Base-by-base conservation (phyloP, 2,329 filamentous ascomycete species). In the Rutstroemia sp. region DNA sequence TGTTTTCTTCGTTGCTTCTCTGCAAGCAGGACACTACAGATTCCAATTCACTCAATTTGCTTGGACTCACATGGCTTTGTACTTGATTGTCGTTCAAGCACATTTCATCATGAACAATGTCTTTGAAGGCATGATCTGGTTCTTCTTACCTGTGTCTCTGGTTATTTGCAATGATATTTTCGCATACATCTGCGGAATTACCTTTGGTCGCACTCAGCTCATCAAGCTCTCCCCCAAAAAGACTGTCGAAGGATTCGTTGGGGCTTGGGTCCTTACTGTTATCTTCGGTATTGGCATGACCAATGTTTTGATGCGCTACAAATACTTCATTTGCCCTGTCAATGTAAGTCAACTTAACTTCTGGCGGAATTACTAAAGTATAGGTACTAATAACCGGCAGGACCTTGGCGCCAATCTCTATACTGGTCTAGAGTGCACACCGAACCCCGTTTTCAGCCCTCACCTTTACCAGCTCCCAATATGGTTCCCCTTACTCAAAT, bases 51-150 rank as follows among this genome's bases (percentile, higher is more conserved):
- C 92, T 60, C 94, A 99, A 73, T 99, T 97, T 68, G 94, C 92
- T 54, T 99, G 94, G 94, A 97, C 94, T 14, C 94, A 99, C 72
- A 97, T 99, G 92, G 94, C 95, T 5, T 82, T 99, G 19, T 97
- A 95, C 77, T 79, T 99, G 67, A 96, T 99, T 67, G 92, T 97
- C 40, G 92, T 96, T 5, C 92, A 99, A 73, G 92, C 94, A 14
- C 94, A 99, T 72, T 99, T 99, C 72, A 90, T 97, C 75, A 97
- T 99, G 89, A 99, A 99, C 80, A 99, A 99, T 73, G 88, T 99
- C 63, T 95, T 99, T 66, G 94, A 99, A 75, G 94, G 94, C 75
- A 91, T 99, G 88, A 95, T 99, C 71, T 99, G 94, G 94, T 97
- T 99, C 79, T 96, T 97, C 80, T 76, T 99, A 46, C 94, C 94